phyloP scores from a whole-genome alignment of 2,329 filamentous ascomycete genomes.

The Gyromitra esculenta region DNA sequence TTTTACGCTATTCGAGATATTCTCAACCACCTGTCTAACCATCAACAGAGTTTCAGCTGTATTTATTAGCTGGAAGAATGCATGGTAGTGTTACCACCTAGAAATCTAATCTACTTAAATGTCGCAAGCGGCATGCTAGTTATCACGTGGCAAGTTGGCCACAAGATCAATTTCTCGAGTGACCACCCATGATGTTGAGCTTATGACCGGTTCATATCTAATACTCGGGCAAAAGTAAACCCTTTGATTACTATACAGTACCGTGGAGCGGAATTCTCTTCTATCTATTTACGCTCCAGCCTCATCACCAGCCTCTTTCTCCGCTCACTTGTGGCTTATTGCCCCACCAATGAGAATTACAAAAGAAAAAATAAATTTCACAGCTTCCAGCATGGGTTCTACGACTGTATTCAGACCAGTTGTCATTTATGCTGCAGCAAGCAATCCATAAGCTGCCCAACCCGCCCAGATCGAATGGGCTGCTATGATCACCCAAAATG shows the following conservation, averaged over 20 bases:
- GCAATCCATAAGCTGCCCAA: conserved; percentile 25
- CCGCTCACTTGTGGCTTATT: background rate
- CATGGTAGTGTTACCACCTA: too few relatives aligned
- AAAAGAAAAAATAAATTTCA: background rate
- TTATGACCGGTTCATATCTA: too few relatives aligned
- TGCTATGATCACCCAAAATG: conserved; percentile 3
- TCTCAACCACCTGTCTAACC: too few relatives aligned
- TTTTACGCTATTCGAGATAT: too few relatives aligned
- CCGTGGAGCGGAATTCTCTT: too few relatives aligned
- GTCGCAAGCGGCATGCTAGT: too few relatives aligned
- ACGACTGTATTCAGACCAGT: background rate
- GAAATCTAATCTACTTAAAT: too few relatives aligned
- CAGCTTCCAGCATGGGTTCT: background rate
- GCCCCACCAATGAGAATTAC: background rate
- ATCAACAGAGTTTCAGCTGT: too few relatives aligned
- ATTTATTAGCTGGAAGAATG: too few relatives aligned
- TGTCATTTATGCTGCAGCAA: background rate
- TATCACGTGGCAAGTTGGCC: too few relatives aligned
- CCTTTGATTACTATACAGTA: background rate
- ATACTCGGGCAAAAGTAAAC: background rate
- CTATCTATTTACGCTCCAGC: background rate
- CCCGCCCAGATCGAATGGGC: conserved; percentile 21
- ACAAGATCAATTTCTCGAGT: too few relatives aligned
- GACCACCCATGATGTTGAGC: too few relatives aligned
- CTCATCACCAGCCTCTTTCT: background rate